phyloP scores from a whole-genome alignment of 345 rosid genomes.

The Euphorbia lathyris region DNA sequence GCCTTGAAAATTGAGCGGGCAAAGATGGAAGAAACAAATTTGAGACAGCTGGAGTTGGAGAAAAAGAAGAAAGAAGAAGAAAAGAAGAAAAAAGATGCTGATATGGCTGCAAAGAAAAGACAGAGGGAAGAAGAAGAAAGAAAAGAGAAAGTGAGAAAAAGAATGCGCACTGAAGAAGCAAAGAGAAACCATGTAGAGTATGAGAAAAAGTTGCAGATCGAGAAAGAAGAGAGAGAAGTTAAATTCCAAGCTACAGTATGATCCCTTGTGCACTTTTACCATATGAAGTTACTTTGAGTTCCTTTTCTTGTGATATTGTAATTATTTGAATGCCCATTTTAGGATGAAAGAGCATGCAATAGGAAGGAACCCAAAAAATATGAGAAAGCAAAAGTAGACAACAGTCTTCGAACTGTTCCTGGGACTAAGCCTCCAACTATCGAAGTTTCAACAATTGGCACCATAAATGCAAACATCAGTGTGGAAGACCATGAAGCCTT shows the following conservation, averaged over 20 bases:
- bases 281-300: background rate
- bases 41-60: slow-evolving; percentile 58
- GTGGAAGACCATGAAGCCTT: slow-evolving; percentile 25
- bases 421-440: slow-evolving; percentile 27
- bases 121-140: slow-evolving; percentile 71
- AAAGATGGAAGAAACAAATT: slow-evolving; percentile 62
- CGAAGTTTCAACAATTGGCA: slow-evolving; percentile 29
- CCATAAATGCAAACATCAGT: slow-evolving; percentile 29
- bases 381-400: slow-evolving; percentile 24
- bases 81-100: slow-evolving; percentile 68
- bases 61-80: slow-evolving; percentile 78
- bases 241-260: slow-evolving; percentile 46
- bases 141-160: slow-evolving; percentile 65
- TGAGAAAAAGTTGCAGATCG: slow-evolving; percentile 41
- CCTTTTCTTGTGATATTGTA: background rate
- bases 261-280: slow-evolving; percentile 1
- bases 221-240: slow-evolving; percentile 45
- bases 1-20: slow-evolving; percentile 78
- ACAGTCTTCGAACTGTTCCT: slow-evolving; percentile 23
- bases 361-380: slow-evolving; percentile 34
- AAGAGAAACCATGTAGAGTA: slow-evolving; percentile 53
- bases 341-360: slow-evolving; percentile 42
- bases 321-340: slow-evolving; percentile 12
- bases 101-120: slow-evolving; percentile 68
- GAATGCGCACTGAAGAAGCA: slow-evolving; percentile 58